phyloP scores from a whole-genome alignment of 495 filamentous ascomycete species.

The Penicillium paradoxum region DNA sequence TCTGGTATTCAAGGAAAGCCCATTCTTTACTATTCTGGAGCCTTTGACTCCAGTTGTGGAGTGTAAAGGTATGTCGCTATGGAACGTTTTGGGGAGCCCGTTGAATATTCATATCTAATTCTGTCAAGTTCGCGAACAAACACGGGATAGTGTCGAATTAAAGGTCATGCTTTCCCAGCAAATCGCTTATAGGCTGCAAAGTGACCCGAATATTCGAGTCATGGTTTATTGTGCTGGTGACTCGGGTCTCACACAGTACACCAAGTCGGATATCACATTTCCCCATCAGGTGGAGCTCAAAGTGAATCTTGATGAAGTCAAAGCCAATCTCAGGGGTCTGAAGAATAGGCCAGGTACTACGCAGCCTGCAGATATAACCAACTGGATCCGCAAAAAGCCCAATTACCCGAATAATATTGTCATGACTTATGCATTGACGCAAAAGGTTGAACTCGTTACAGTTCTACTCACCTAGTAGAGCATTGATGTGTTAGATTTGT shows the following conservation, averaged over 20 bases:
- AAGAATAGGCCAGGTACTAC: conserved; percentile 96
- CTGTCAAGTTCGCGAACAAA: conserved; percentile 45
- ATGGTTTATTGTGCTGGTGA: conserved; percentile 79
- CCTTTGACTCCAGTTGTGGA: conserved; percentile 56
- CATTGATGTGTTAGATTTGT: not conserved
- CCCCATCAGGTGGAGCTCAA: conserved; percentile 89
- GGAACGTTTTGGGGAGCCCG: not conserved
- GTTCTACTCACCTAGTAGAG: not conserved
- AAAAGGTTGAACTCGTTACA: conserved; percentile 53
- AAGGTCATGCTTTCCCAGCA: conserved; percentile 49
- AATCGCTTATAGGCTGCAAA: conserved; percentile 43
- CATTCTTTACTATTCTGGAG: conserved; percentile 64
- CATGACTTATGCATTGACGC: conserved; percentile 88
- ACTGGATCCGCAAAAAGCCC: conserved; percentile 60
- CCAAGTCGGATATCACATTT: conserved; percentile 71
- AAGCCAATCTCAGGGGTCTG: conserved; percentile 82
- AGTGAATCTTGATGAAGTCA: conserved; percentile 80
- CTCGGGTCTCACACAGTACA: conserved; percentile 49
- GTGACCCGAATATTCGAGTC: conserved; percentile 53
- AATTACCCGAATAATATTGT: conserved; percentile 70
- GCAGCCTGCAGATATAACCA: conserved; percentile 84
- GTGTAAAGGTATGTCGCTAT: conserved; percentile 58
- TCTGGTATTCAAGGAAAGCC: conserved; percentile 65
- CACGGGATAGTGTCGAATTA: conserved; percentile 47
- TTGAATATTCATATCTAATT: conserved; percentile 9